phyloP scores from a whole-genome alignment of 306 rosid genomes.

The Parietaria judaica region DNA sequence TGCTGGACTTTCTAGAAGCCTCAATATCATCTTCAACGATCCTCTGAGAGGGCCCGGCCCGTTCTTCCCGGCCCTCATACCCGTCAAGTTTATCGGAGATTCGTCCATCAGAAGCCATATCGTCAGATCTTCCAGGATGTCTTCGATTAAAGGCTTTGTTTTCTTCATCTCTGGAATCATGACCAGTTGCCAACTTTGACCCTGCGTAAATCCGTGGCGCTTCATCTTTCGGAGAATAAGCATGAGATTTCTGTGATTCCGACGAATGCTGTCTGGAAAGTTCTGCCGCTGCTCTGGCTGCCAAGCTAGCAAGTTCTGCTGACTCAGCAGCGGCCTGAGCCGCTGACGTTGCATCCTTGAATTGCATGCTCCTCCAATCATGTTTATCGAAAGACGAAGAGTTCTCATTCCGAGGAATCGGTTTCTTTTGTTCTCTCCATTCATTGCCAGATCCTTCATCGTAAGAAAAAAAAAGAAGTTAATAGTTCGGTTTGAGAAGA shows the following conservation, averaged over 20 bases:
- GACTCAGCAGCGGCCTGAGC: slow-evolving; percentile 98
- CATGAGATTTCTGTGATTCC: slow-evolving; percentile 32
- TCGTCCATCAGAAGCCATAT: slow-evolving; percentile 20
- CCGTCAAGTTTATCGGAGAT: slow-evolving; percentile 29
- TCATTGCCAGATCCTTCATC: slow-evolving; percentile 34
- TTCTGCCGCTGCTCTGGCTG: slow-evolving; percentile 99
- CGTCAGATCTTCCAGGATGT: slow-evolving; percentile 20
- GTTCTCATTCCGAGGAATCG: slow-evolving; percentile 38
- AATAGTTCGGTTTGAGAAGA: background rate
- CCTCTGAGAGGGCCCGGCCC: slow-evolving; percentile 23
- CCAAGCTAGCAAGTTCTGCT: slow-evolving; percentile 84
- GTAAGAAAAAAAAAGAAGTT: slow-evolving; percentile 6
- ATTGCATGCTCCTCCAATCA: slow-evolving; percentile 66
- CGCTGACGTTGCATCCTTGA: slow-evolving; percentile 92
- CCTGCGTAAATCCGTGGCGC: slow-evolving; percentile 20
- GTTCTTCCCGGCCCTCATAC: slow-evolving; percentile 28
- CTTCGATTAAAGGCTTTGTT: slow-evolving; percentile 20
- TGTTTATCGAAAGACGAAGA: slow-evolving; percentile 29
- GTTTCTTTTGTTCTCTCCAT: slow-evolving; percentile 27
- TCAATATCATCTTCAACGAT: slow-evolving; percentile 26
- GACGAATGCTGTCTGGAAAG: slow-evolving; percentile 65
- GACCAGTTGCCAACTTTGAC: slow-evolving; percentile 26
- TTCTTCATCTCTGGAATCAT: slow-evolving; percentile 28
- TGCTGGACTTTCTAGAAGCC: slow-evolving; percentile 27
- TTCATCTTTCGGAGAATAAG: slow-evolving; percentile 27